These are phyloP conservation scores for Radiomyces spectabilis DNA, from an alignment of 192 early-diverging fungal species.

Conservation along the genomic window DNA sequence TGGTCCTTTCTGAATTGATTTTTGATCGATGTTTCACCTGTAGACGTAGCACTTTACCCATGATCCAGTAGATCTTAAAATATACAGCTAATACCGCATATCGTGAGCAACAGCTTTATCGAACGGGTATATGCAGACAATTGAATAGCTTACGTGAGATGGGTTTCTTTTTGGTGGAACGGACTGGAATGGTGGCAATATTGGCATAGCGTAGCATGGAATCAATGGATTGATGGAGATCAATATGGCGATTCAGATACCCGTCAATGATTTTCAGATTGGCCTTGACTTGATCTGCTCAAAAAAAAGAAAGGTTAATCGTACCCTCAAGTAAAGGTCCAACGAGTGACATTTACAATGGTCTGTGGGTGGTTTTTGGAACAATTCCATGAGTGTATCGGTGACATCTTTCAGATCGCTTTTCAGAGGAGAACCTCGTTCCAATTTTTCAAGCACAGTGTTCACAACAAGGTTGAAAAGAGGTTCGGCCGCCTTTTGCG, in stretches of 20 bases:
- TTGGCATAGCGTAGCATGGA: background rate
- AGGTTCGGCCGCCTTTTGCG: conserved; percentile 40
- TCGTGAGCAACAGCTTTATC: too few relatives aligned
- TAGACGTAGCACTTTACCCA: conserved; percentile 42
- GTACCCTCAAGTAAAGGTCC: background rate
- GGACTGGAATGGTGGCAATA: too few relatives aligned
- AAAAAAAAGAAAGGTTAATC: conserved; percentile 7
- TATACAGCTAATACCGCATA: conserved; percentile 40
- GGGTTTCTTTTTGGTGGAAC: background rate
- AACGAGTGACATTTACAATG: conserved; percentile 34
- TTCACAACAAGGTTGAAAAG: conserved; percentile 45
- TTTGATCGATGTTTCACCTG: conserved; percentile 44
- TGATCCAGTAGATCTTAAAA: conserved; percentile 47
- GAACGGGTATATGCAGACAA: too few relatives aligned
- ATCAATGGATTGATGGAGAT: conserved; percentile 7
- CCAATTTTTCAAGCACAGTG: conserved; percentile 28
- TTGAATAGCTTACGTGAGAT: conserved; percentile 4
- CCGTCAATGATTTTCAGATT: conserved; percentile 25
- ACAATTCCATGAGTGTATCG: conserved; percentile 44
- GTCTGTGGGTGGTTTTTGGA: conserved; percentile 41
- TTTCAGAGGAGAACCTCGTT: conserved; percentile 31
- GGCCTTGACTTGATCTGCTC: conserved; percentile 13
- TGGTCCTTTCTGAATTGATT: conserved; percentile 38
- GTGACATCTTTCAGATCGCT: conserved; percentile 54
- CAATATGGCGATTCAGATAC: conserved; percentile 29